A percentile compares a stretch with the other conserved stretches of the same genome.
These are phyloP conservation scores for Leccinum griseonigrum DNA, from an alignment of 1,284 basidiomycete genomes.

Conservation along the genomic window DNA sequence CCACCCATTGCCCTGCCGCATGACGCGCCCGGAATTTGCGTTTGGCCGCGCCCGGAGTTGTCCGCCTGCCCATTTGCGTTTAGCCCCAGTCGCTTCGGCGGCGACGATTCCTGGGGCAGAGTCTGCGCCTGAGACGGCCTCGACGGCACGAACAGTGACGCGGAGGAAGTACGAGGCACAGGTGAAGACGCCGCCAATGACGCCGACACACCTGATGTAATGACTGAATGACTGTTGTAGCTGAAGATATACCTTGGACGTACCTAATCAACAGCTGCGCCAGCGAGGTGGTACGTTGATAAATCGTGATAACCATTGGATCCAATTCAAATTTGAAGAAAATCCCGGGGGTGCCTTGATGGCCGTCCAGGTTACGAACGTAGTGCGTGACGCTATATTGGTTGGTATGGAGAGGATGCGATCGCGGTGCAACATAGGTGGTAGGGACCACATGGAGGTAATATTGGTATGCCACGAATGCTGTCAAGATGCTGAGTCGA, in stretches of 20 bases:
- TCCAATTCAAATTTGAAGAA: constrained; percentile 98
- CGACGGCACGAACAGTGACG: constrained; percentile 61
- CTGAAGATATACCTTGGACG: constrained; percentile 23
- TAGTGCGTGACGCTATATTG: constrained; percentile 98
- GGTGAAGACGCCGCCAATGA: constrained; percentile 80
- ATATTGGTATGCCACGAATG: constrained; percentile 95
- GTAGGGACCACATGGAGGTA: constrained; percentile 95
- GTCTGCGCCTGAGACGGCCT: constrained; percentile 65
- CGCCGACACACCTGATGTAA: constrained; percentile 58
- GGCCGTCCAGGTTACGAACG: constrained; percentile 73
- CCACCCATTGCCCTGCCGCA: constrained; percentile 45
- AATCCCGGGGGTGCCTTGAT: constrained; percentile 84
- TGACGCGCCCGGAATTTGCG: constrained; percentile 22
- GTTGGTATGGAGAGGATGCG: constrained; percentile 70
- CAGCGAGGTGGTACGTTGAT: constrained; percentile 83
- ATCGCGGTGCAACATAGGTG: constrained; percentile 76
- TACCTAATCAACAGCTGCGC: constrained; percentile 81
- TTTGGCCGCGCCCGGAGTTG: constrained; percentile 43
- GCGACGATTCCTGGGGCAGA: constrained; percentile 56
- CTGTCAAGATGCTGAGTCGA: constrained; percentile 37
- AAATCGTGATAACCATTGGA: constrained; percentile 81
- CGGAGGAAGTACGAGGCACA: constrained; percentile 77
- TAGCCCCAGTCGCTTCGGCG: constrained; percentile 55
- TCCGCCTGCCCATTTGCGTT: constrained; percentile 46
- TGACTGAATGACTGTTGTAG: neutral